Evolutionary conservation across 108 stramenopile genomes (phyloP).

Genomic region (Nannochloropsis salina): DNA sequence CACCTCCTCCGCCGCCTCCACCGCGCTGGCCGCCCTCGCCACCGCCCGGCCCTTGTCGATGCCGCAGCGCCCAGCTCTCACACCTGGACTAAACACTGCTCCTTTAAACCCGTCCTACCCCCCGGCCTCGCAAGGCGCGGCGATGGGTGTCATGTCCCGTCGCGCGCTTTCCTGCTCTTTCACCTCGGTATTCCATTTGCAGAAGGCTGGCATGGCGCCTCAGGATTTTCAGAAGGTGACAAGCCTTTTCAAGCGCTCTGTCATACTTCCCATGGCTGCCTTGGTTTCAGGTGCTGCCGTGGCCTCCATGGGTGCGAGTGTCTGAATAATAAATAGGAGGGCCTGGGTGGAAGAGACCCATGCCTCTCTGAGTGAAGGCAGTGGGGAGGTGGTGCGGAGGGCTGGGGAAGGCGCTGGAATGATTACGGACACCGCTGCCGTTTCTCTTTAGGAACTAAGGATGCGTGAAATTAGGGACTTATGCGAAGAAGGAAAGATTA

Average conservation of each 20-base stretch:
- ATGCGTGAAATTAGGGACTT: too few relatives aligned
- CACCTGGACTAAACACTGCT: background rate
- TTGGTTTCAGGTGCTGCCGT: background rate
- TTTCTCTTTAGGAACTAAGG: too few relatives aligned
- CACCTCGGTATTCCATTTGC: background rate
- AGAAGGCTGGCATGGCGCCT: conserved; percentile 11
- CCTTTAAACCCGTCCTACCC: background rate
- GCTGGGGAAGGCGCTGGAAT: too few relatives aligned
- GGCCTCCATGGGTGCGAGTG: background rate
- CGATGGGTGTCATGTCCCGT: conserved; percentile 10
- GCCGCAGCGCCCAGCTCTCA: too few relatives aligned
- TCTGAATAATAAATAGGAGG: background rate
- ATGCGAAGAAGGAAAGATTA: too few relatives aligned
- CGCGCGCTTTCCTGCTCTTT: conserved; percentile 6
- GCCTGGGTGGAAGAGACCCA: too few relatives aligned
- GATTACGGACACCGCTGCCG: too few relatives aligned
- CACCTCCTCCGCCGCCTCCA: background rate
- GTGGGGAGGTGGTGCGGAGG: too few relatives aligned
- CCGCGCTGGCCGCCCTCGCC: background rate
- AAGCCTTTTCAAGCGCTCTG: background rate
- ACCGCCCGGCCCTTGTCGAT: background rate
- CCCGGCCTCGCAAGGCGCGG: background rate
- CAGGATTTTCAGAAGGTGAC: conserved; percentile 20
- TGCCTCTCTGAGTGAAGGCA: too few relatives aligned
- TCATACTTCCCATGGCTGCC: background rate